These are phyloP conservation scores for Aspergillus pseudoviridinutans DNA, from an alignment of 2,329 filamentous ascomycete species.

Conservation along the genomic window DNA sequence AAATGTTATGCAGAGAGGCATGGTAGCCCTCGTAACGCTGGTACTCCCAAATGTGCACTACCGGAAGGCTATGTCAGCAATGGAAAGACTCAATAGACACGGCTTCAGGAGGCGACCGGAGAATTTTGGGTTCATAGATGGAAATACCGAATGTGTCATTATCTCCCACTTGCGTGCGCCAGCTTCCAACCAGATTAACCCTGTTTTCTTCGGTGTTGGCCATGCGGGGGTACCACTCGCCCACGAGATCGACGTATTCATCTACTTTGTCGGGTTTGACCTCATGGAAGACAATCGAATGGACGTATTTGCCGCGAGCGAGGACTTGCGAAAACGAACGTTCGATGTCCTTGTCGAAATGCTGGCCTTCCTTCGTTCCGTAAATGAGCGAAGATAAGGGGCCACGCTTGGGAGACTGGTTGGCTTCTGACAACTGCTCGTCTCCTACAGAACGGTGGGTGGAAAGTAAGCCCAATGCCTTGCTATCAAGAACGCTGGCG, in stretches of 20 bases:
- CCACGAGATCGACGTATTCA: slow-evolving; percentile 86
- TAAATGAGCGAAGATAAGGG: slow-evolving; percentile 87
- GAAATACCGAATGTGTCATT: slow-evolving; percentile 88
- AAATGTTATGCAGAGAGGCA: slow-evolving; percentile 80
- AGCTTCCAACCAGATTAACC: slow-evolving; percentile 94
- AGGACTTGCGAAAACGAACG: slow-evolving; percentile 93
- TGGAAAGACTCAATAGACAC: slow-evolving; percentile 19
- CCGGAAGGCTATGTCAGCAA: slow-evolving; percentile 14
- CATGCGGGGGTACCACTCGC: slow-evolving; percentile 88
- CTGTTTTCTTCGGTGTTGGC: slow-evolving; percentile 81
- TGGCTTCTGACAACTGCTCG: slow-evolving; percentile 57
- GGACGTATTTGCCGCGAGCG: slow-evolving; percentile 94
- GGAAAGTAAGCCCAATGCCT: slow-evolving; percentile 60
- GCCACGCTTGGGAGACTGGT: slow-evolving; percentile 61
- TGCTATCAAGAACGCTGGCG: slow-evolving; percentile 37
- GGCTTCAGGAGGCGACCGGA: background rate
- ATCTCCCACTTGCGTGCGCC: slow-evolving; percentile 96
- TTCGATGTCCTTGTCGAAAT: slow-evolving; percentile 93
- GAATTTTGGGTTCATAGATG: background rate
- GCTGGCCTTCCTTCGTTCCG: slow-evolving; percentile 89
- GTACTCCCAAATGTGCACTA: slow-evolving; percentile 99
- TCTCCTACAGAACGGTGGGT: slow-evolving; percentile 50
- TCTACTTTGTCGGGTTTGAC: slow-evolving; percentile 95
- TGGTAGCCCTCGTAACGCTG: slow-evolving; percentile 96
- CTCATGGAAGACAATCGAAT: slow-evolving; percentile 94